These are phyloP conservation scores for Aureobasidium subglaciale DNA, from an alignment of 2,329 filamentous ascomycete species.

Conservation along the genomic window DNA sequence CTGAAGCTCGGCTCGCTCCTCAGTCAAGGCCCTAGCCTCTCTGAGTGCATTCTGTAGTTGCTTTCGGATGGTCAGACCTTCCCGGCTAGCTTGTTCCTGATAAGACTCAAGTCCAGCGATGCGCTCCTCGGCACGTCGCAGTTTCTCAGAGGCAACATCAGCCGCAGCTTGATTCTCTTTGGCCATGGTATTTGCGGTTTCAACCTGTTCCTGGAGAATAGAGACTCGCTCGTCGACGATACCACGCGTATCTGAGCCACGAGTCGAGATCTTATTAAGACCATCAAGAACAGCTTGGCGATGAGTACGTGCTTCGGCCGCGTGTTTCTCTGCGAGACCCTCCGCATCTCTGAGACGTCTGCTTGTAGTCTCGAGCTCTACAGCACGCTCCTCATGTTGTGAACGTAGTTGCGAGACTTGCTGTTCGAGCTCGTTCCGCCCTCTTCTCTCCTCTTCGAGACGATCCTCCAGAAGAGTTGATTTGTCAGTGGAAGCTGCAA, in stretches of 20 bases:
- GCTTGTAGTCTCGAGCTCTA: constrained; percentile 67
- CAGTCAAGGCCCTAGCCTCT: constrained; percentile 74
- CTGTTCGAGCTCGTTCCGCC: constrained; percentile 66
- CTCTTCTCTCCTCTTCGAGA: constrained; percentile 72
- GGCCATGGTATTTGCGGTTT: constrained; percentile 69
- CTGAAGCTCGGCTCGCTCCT: constrained; percentile 73
- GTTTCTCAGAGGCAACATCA: constrained; percentile 76
- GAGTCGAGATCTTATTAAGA: constrained; percentile 63
- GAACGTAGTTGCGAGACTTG: constrained; percentile 69
- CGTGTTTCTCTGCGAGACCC: constrained; percentile 79
- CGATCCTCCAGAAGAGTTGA: constrained; percentile 69
- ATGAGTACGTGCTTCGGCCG: constrained; percentile 79
- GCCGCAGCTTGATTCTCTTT: constrained; percentile 86
- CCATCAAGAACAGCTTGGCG: constrained; percentile 75
- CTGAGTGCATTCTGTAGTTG: constrained; percentile 80
- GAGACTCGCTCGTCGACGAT: constrained; percentile 58
- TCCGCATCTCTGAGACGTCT: constrained; percentile 77
- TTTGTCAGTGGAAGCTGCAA: constrained; percentile 72
- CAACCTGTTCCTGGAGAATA: constrained; percentile 73
- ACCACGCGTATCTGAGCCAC: constrained; percentile 45
- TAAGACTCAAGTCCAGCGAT: constrained; percentile 95
- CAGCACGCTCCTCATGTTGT: constrained; percentile 73
- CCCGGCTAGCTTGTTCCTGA: constrained; percentile 92
- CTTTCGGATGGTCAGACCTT: constrained; percentile 80
- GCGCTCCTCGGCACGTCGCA: constrained; percentile 87